Base-by-base conservation (phyloP, 2,329 filamentous ascomycete species). In the Fusarium mundagurra region DNA sequence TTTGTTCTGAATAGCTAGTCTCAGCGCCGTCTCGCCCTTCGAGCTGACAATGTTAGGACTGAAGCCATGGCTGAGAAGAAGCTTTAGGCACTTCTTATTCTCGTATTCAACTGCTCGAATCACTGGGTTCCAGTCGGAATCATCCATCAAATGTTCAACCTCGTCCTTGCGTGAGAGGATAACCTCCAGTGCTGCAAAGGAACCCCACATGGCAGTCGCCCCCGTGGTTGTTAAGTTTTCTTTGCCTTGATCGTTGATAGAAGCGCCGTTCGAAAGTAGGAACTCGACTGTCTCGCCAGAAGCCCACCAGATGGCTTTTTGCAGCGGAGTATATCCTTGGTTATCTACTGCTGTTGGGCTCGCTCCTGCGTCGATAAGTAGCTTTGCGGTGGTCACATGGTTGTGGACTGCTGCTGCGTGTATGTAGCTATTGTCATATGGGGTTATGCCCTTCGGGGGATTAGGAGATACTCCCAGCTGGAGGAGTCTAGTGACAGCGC, bases 1-100 rank as follows among this genome's bases (percentile, higher is more conserved):
- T 6, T 0, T 14, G 3, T 2, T 1, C 6, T 34, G 5, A 14
- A 61, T 53, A 6, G 45, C 33, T 0, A 12, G 0, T 0, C 22
- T 43, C 22, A 41, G 1, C 7, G 29, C 29, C 11, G 22, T 51
- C 0, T 34, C 48, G 0, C 48, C 31, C 6, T 13, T 17, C 1
- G 22, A 14, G 3, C 8, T 34, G 10, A 5, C 7, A 8, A 29
- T 1, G 6, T 61, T 27, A 1, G 58, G 27, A 3, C 7, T 34
- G 10, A 61, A 18, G 12, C 45, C 58, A 0, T 61, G 27, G 0
- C 22, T 14, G 18, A 61, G n/a, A 10, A 61, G 45, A 20, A 61
- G 11, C 5, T 2, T 1, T 2, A 61, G 29, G 10, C 58, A 61
- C 11, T n/a, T 61, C 10, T 14, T 8, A 5, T 36, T 33, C 4